Percentiles rank a stretch among this genome's conserved stretches.
Conservation (phyloP, 2,329 filamentous ascomycete genomes). For the Graphiopsis chlorocephala region DNA sequence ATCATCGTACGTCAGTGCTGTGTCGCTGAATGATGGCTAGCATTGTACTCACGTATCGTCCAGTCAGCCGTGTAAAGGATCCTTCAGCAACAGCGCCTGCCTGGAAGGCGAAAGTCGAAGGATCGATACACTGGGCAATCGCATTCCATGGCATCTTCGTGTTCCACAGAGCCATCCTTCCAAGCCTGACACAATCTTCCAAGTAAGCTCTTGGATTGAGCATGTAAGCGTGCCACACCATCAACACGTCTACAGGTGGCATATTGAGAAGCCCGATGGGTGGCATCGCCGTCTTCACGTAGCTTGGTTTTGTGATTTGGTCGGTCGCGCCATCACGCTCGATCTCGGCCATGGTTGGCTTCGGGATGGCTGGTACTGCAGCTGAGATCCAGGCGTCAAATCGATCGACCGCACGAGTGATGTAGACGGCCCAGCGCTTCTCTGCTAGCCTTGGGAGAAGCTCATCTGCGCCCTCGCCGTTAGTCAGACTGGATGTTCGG, state of each 20-base stretch:
- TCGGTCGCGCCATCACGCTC: background rate
- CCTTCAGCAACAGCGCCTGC: conserved; percentile 43
- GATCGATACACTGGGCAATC: conserved; percentile 58
- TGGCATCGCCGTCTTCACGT: background rate
- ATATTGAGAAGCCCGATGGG: conserved; percentile 9
- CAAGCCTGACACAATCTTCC: conserved; percentile 66
- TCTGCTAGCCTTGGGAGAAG: conserved; percentile 58
- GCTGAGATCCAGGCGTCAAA: conserved; percentile 65
- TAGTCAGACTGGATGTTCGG: background rate
- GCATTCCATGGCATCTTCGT: conserved; percentile 65
- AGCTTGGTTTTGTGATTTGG: background rate
- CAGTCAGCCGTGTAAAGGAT: conserved; percentile 50
- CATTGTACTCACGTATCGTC: conserved; percentile 24
- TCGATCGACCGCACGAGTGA: conserved; percentile 65
- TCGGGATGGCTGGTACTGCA: conserved; percentile 36
- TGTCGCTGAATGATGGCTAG: too few species aligned
- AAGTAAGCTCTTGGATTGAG: conserved; percentile 72
- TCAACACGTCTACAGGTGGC: conserved; percentile 60
- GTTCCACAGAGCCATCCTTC: conserved; percentile 57
- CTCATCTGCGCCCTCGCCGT: conserved; percentile 29
- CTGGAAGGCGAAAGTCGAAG: conserved; percentile 56
- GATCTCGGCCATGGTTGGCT: conserved; percentile 29
- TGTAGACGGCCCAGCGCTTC: conserved; percentile 71
- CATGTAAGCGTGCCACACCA: conserved; percentile 79
- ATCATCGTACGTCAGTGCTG: background rate